phyloP scores from a whole-genome alignment of 495 filamentous ascomycete genomes.

The Tuber umbilicatum region DNA sequence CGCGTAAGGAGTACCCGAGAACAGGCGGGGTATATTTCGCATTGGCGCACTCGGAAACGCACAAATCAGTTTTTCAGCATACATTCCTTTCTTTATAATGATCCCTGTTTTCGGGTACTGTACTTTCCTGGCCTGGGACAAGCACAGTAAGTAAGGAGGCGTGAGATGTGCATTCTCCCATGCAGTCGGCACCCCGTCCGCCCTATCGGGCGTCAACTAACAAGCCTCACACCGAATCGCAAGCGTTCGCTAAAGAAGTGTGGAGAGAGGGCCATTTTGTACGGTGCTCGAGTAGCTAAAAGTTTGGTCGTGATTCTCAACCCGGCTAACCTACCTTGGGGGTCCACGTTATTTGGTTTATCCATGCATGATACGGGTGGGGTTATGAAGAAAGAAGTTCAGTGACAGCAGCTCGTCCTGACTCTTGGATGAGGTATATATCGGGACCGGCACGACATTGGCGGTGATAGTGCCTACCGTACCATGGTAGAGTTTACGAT shows the following conservation, averaged over 20 bases:
- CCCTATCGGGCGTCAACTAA: not conserved
- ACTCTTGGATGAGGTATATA: not conserved
- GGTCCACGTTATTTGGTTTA: not conserved
- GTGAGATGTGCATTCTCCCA: not conserved
- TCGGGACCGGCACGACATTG: not conserved
- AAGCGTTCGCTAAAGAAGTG: not conserved
- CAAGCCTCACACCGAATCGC: not conserved
- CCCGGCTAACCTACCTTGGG: fast-evolving
- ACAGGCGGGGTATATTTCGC: not conserved
- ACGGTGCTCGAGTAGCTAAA: not conserved
- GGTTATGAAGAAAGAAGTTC: not conserved
- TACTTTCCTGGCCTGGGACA: not conserved
- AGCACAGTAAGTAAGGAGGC: not conserved
- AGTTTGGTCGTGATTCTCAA: not conserved
- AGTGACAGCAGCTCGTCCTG: not conserved
- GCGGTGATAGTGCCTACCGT: not conserved
- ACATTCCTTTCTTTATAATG: no score
- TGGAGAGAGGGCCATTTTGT: not conserved
- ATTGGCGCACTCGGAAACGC: not conserved
- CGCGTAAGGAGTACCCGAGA: no score
- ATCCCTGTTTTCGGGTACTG: not conserved
- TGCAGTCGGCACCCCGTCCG: not conserved
- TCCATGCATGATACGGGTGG: not conserved
- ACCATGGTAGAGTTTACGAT: not conserved
- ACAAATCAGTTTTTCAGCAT: not conserved